A percentile compares a stretch with the other conserved stretches of the same genome.
Conservation (phyloP, 2,329 filamentous ascomycete genomes). For the Fusarium solani-melongenae region DNA sequence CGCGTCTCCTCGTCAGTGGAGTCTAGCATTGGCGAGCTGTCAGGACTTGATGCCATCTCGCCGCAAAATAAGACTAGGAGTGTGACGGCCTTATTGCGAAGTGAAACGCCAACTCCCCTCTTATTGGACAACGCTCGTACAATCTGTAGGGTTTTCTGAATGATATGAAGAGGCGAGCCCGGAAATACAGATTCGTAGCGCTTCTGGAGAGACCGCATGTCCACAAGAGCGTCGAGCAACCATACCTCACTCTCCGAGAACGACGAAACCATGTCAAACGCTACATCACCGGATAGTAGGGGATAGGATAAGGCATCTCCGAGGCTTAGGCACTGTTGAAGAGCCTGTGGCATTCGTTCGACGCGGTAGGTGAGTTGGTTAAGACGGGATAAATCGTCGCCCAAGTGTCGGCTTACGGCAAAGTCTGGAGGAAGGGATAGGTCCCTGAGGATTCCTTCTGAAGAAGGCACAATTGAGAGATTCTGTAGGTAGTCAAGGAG, state of each 20-base stretch:
- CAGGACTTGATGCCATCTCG: constrained; percentile 51
- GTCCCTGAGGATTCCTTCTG: constrained; percentile 41
- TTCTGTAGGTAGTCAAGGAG: constrained; percentile 51
- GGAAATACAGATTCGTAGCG: constrained; percentile 49
- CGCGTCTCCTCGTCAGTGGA: constrained; percentile 44
- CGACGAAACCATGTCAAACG: constrained; percentile 46
- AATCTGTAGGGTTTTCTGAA: constrained; percentile 53
- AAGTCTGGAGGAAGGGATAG: constrained; percentile 54
- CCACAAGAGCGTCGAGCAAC: constrained; percentile 61
- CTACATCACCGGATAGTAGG: constrained; percentile 48
- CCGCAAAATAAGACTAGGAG: constrained; percentile 56
- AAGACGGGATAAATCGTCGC: constrained; percentile 33
- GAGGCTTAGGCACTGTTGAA: constrained; percentile 59
- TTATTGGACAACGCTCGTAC: constrained; percentile 35
- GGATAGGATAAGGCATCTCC: constrained; percentile 57
- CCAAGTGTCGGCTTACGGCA: constrained; percentile 52
- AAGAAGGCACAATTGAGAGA: constrained; percentile 40
- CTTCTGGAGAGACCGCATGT: constrained; percentile 54
- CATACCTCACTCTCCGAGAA: constrained; percentile 58
- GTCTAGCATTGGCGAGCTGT: constrained; percentile 45
- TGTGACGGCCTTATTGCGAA: constrained; percentile 51
- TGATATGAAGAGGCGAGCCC: constrained; percentile 47
- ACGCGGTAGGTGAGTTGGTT: constrained; percentile 54
- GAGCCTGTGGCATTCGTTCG: constrained; percentile 53
- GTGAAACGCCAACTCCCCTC: constrained; percentile 24